These are phyloP conservation scores for Wickerhamiella cacticola DNA, from an alignment of 805 yeast species.

Conservation along the genomic window DNA sequence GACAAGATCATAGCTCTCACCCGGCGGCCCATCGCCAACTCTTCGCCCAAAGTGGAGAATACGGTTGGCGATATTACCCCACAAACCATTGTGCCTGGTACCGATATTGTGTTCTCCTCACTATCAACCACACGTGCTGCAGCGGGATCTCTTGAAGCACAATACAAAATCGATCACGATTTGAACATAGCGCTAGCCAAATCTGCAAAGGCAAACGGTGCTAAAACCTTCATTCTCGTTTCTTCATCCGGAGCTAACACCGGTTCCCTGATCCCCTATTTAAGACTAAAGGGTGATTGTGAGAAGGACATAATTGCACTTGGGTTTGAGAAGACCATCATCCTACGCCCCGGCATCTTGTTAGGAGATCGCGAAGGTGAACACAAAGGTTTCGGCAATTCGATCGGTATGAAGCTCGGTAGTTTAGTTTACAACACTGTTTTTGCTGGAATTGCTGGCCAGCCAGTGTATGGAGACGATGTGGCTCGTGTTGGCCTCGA, in stretches of 20 bases:
- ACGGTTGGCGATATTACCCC: conserved; percentile 24
- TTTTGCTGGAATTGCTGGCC: conserved; percentile 28
- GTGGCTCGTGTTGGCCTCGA: conserved; percentile 47
- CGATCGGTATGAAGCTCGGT: conserved; percentile 32
- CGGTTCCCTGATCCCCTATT: conserved; percentile 47
- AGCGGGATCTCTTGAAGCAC: conserved; percentile 65
- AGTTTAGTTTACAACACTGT: conserved; percentile 23
- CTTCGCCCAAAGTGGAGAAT: conserved; percentile 27
- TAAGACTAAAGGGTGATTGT: conserved; percentile 59
- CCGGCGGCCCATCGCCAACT: conserved; percentile 16
- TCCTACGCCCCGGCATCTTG: conserved; percentile 65
- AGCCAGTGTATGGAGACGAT: conserved; percentile 52
- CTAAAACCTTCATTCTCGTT: conserved; percentile 53
- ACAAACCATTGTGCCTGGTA: conserved; percentile 26
- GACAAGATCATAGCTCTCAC: conserved; percentile 36
- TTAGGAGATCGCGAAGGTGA: conserved; percentile 45
- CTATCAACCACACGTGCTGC: conserved; percentile 64
- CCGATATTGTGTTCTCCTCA: conserved; percentile 45
- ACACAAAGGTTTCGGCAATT: conserved; percentile 14
- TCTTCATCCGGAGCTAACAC: conserved; percentile 54
- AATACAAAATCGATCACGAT: conserved; percentile 62
- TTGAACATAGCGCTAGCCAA: conserved; percentile 55
- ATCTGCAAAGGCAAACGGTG: conserved; percentile 60
- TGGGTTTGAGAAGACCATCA: conserved; percentile 57
- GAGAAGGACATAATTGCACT: conserved; percentile 55